These are phyloP conservation scores for Penicillium taxi DNA, from an alignment of 495 filamentous ascomycete genomes.

Conservation along the genomic window DNA sequence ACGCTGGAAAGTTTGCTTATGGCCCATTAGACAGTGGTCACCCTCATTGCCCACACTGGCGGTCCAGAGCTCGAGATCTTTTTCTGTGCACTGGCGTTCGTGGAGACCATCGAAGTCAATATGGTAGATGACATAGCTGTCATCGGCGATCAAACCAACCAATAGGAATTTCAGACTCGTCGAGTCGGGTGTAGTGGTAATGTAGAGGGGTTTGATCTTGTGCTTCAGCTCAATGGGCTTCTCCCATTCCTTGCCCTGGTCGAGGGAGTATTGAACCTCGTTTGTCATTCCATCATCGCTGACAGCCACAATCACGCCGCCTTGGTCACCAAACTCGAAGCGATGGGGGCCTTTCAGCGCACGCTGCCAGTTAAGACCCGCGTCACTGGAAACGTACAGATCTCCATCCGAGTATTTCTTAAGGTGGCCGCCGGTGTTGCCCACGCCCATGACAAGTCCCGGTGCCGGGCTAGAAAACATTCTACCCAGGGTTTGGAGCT, in stretches of 20 bases:
- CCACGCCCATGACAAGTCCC: slow-evolving; percentile 84
- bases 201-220: slow-evolving; percentile 51
- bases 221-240: slow-evolving; percentile 50
- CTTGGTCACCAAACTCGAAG: slow-evolving; percentile 91
- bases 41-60: slow-evolving; percentile 74
- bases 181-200: slow-evolving; percentile 85
- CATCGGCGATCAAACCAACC: slow-evolving; percentile 38
- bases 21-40: slow-evolving; percentile 88
- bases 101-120: slow-evolving; percentile 80
- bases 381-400: slow-evolving; percentile 85
- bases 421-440: slow-evolving; percentile 73
- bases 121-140: slow-evolving; percentile 51
- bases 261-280: slow-evolving; percentile 68
- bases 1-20: slow-evolving; percentile 72
- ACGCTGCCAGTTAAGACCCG: slow-evolving; percentile 71
- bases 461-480: slow-evolving; percentile 92
- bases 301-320: slow-evolving; percentile 77
- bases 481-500: slow-evolving; percentile 62
- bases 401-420: slow-evolving; percentile 57
- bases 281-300: slow-evolving; percentile 56
- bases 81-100: slow-evolving; percentile 67
- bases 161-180: slow-evolving; percentile 85
- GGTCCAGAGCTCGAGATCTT: slow-evolving; percentile 81
- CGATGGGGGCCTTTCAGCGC: slow-evolving; percentile 76
- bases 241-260: slow-evolving; percentile 80